Evolutionary conservation across 2,329 filamentous ascomycete genomes (phyloP), one percentile per base, ranked within the genome.

Genomic region (Verticillium zaregamsianum): DNA sequence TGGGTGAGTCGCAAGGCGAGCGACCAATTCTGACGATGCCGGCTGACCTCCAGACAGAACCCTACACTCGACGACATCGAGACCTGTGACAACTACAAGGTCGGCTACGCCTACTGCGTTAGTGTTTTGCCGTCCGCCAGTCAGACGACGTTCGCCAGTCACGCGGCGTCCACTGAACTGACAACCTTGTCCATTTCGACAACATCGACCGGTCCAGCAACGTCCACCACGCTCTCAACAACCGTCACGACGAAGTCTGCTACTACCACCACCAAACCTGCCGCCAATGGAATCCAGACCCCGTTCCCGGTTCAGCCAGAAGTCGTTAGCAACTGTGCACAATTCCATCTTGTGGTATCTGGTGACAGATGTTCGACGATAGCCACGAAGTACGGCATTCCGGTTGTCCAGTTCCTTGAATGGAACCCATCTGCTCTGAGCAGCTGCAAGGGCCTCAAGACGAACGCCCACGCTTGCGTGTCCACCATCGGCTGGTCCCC

Each of bases 341-440:
- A 45, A 45, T 66, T 64, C 60, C 61, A 66, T 15, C 59, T 63
- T 25, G 66, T 70, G 31, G n/a, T 60, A 25, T 14, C 55, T 7
- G 66, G 63, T 25, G 59, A 70, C 7, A 63, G 20, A 7, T 73
- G 72, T 57, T 32, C 37, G 5, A 60, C 25, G 23, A 66, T 71
- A 33, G 61, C 61, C n/a, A 14, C 49, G n/a, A 57, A 57, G 14
- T 67, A 67, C 35, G 57, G 60, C 33, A 65, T 72, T 58, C 64
- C 63, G 2, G 55, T 70, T 11, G 61, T 64, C 5, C 59, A 72
- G 8, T 63, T 72, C 2, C 55, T 67, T 23, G 45, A 62, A 56
- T 74, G 73, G 73, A 73, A 77, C 62, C 72, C 73, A 5, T 65
- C 65, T 23, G 66, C 72, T 15, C 66, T 68, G 6, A 59, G 52